These are phyloP conservation scores for Calonectria pteridis DNA, from an alignment of 2,329 filamentous ascomycete genomes.

Conservation along the genomic window DNA sequence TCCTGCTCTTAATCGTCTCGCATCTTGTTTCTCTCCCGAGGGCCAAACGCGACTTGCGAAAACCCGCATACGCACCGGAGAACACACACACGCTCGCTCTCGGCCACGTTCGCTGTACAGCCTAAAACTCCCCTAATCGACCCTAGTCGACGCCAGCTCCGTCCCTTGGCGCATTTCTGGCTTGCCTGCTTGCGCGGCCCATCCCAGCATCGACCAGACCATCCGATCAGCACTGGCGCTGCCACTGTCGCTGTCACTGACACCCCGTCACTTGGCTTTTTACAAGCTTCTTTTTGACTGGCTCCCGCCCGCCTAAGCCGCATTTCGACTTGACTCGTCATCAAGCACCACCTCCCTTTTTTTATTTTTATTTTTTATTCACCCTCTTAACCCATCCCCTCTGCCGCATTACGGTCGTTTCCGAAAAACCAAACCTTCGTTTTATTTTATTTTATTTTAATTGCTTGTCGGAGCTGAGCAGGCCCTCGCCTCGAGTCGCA, in stretches of 20 bases:
- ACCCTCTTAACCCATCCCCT: neutral
- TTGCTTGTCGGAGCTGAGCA: conserved; percentile 9
- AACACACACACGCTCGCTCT: neutral
- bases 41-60: neutral
- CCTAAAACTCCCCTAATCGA: neutral
- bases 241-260: neutral
- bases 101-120: neutral
- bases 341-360: neutral
- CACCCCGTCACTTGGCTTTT: conserved; percentile 5
- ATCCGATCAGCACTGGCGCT: conserved; percentile 1
- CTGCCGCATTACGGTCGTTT: conserved; percentile 1
- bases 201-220: neutral
- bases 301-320: conserved; percentile 11
- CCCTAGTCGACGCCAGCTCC: neutral
- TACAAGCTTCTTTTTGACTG: conserved; percentile 14
- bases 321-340: conserved; percentile 13
- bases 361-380: neutral
- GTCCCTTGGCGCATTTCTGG: neutral
- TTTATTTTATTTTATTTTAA: neutral
- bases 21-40: neutral
- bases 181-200: conserved; percentile 7
- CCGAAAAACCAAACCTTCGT: conserved; percentile 13
- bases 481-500: conserved; percentile 12
- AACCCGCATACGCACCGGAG: neutral
- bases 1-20: neutral